Evolutionary conservation across 257 asterid genomes (phyloP), one percentile per base, ranked within the genome.

Genomic region (Penstemon davidsonii): DNA sequence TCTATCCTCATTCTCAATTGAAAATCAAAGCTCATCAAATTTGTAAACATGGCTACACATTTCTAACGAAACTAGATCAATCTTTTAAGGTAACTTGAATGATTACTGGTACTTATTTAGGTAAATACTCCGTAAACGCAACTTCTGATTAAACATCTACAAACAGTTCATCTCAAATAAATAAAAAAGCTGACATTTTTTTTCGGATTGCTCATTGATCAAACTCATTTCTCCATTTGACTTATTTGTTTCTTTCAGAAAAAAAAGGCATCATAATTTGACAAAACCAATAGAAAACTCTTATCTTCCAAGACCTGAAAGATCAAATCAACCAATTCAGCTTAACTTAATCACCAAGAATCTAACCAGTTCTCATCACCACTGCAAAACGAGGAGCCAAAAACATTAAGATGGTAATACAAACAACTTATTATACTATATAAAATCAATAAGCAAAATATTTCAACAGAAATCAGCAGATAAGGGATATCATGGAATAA

Each of bases 261-360:
- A 60, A 60, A 38, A 7, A 15, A 36, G 10, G 38, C 5, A 74
- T 44, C 62, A 25, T 62, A 19, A 18, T 12, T 25, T 18, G 38
- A 12, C 41, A 39, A n/a, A 51, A 52, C 2, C 49, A 60, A 39
- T 9, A 8, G 42, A 36, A 25, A 53, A 64, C 65, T 44, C 68
- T 67, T 19, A 39, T 55, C 76, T 65, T 40, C 36, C 33, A 50
- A 51, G 51, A 56, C 71, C 10, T 10, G 47, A 51, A 3, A 59
- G 41, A 41, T 15, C 51, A 33, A 8, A 46, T 55, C 64, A 44
- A 7, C 45, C 49, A 68, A 56, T 39, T 45, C 4, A 60, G 33
- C 80, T 55, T 56, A 67, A 60, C 60, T 49, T 62, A 36, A 69
- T 40, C 71, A 70, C 61, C 55, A 60, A 11, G 46, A 57, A 67